Evolutionary conservation across 1,139 yeast species (phyloP).

Genomic region (Zygosaccharomyces pseudobailii): DNA sequence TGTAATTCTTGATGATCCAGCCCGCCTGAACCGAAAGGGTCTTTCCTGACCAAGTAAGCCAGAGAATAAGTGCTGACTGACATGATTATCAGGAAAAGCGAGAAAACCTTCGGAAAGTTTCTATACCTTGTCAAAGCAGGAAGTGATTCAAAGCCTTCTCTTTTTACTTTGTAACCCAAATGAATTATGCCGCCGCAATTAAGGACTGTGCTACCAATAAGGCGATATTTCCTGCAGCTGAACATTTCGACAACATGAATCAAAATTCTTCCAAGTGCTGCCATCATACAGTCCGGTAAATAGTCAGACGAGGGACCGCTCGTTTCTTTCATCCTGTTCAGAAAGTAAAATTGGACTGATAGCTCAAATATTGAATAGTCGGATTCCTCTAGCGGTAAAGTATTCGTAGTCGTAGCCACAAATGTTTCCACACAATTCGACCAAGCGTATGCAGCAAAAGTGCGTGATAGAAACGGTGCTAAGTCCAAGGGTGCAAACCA

Average conservation of each 20-base stretch:
- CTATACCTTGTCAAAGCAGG: conserved; percentile 19
- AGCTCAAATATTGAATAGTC: conserved; percentile 30
- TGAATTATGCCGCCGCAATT: conserved; percentile 20
- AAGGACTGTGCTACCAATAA: conserved; percentile 22
- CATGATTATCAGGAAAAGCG: conserved; percentile 18
- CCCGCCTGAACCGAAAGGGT: conserved; percentile 15
- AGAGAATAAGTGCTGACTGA: conserved; percentile 20
- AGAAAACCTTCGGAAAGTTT: conserved; percentile 24
- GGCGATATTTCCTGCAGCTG: conserved; percentile 18
- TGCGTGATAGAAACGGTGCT: conserved; percentile 11
- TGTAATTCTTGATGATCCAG: conserved; percentile 20
- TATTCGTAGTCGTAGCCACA: conserved; percentile 21
- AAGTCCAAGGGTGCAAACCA: conserved; percentile 8
- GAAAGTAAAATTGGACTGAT: conserved; percentile 23
- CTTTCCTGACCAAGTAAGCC: conserved; percentile 23
- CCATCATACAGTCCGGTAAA: conserved; percentile 25
- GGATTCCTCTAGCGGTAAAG: conserved; percentile 24
- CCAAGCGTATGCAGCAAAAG: conserved; percentile 20
- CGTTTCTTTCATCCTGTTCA: conserved; percentile 11
- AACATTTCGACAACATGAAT: conserved; percentile 30
- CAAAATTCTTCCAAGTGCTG: conserved; percentile 21
- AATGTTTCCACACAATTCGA: conserved; percentile 31
- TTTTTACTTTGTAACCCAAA: conserved; percentile 9
- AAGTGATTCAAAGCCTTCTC: conserved; percentile 12
- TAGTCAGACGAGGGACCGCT: conserved; percentile 7